Evolutionary conservation across 371 early-diverging fungal genomes (phyloP), one percentile per base, ranked within the genome.

Genomic region (Mucor circinelloides): DNA sequence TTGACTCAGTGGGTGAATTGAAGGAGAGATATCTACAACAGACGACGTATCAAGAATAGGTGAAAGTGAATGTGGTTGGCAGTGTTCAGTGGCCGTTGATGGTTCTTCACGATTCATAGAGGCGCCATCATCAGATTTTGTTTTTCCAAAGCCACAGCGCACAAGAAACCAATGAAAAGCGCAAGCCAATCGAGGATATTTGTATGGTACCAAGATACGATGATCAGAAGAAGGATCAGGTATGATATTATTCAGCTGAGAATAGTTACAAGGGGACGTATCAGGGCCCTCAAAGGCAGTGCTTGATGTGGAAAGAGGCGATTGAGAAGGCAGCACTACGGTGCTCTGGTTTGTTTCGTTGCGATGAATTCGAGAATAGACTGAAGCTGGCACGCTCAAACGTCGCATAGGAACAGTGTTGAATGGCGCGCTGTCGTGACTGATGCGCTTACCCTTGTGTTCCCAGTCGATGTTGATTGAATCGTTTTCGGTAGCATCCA

Each of bases 111-210:
- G 10, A 36, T 1, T 12, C 10, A 15, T 12, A 36, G 46, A 6
- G 21, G 21, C 8, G 21, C 19, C 6, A 46, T 21, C 8, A 2
- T 17, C 19, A 0, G 21, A 21, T 19, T 46, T 19, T 17, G 1
- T 19, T 23, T 48, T 52, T 52, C 21, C 9, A 59, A 59, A 19
- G 36, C 59, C 42, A 36, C 59, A 59, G 13, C 8, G 36, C 2
- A 40, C 12, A 6, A 59, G 40, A 15, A 15, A 34, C 59, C 59
- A 59, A 38, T 59, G 59, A 23, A 59, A 7, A 40, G 38, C 59
- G 38, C 27, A 59, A 13, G 59, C 59, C 23, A 59, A n/a, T 13
- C 59, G 59, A 32, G 59, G 59, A 59, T 59, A 7, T 15, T 59
- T 59, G 36, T 59, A 59, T 21, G 59, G 59, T 23, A 59, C 42